phyloP scores from a whole-genome alignment of 1,139 yeast species.

The Petasospora rhodanensis region DNA sequence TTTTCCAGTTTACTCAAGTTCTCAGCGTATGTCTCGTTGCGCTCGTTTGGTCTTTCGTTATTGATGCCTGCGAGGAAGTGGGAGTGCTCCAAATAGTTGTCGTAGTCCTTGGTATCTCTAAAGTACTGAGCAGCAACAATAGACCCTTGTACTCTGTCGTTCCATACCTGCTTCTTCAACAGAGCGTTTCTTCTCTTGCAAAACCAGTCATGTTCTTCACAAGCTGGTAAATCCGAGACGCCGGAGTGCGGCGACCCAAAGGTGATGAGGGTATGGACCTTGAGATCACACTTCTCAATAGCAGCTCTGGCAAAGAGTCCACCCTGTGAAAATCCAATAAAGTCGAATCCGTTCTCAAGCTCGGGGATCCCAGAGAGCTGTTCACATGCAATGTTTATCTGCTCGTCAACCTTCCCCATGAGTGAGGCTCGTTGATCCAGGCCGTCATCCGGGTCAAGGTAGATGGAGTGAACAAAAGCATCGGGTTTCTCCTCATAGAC shows the following conservation, averaged over 20 bases:
- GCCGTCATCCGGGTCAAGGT: constrained; percentile 43
- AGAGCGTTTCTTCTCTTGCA: constrained; percentile 54
- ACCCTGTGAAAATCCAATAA: constrained; percentile 81
- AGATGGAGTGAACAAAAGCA: constrained; percentile 48
- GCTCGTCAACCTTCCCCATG: constrained; percentile 55
- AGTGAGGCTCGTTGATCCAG: constrained; percentile 53
- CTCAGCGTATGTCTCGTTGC: constrained; percentile 36
- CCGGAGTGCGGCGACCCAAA: constrained; percentile 87
- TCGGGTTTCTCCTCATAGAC: constrained; percentile 47
- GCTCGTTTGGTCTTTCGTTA: constrained; percentile 43
- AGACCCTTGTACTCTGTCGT: constrained; percentile 48
- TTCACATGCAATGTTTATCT: constrained; percentile 34
- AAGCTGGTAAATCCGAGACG: constrained; percentile 62
- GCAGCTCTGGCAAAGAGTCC: constrained; percentile 69
- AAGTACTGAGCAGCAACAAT: constrained; percentile 75
- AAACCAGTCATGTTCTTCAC: constrained; percentile 54
- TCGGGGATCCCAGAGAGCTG: constrained; percentile 33
- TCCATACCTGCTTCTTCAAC: constrained; percentile 61
- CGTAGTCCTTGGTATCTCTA: constrained; percentile 43
- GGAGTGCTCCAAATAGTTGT: constrained; percentile 45
- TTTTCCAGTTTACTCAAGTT: constrained; percentile 42
- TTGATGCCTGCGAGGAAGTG: constrained; percentile 60
- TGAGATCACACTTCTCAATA: constrained; percentile 50
- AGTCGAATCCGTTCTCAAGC: constrained; percentile 57
- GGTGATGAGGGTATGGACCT: constrained; percentile 54